These are phyloP conservation scores for Posidonia oceanica DNA, from an alignment of 116 monocot species.

Conservation along the genomic window DNA sequence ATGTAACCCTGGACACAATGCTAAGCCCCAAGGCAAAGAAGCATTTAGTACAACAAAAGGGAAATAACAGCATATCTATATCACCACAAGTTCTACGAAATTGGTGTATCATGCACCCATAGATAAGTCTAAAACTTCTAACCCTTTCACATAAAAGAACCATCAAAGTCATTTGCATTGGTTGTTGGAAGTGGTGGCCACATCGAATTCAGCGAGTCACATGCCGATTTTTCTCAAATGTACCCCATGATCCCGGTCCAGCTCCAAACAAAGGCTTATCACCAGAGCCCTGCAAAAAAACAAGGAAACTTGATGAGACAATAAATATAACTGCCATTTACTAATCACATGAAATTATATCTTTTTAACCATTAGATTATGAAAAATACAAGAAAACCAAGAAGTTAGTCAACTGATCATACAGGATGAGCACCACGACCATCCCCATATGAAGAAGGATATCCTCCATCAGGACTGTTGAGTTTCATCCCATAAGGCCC, in stretches of 20 bases:
- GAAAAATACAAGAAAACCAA: not conserved
- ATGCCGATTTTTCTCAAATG: slow-evolving; percentile 7
- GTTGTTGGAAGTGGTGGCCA: not conserved
- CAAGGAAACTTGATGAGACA: not conserved
- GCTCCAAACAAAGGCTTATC: slow-evolving; percentile 11
- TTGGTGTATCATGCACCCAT: slow-evolving; percentile 3
- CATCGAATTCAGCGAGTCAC: not conserved
- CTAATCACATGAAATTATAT: not conserved
- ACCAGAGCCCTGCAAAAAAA: not conserved
- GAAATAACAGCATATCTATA: not conserved
- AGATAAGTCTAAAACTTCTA: not conserved
- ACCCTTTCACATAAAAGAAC: not conserved
- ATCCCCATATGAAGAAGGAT: slow-evolving; percentile 39
- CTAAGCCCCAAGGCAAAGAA: not conserved
- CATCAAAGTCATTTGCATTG: not conserved
- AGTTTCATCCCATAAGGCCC: slow-evolving; percentile 41
- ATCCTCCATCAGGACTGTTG: slow-evolving; percentile 40
- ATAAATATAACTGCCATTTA: too few relatives aligned
- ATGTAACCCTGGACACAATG: too few relatives aligned
- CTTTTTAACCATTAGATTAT: not conserved
- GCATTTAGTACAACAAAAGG: slow-evolving; percentile 1
- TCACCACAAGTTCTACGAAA: slow-evolving; percentile 4
- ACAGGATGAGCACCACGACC: slow-evolving; percentile 32
- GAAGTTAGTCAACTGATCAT: slow-evolving; percentile 1
- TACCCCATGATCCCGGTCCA: slow-evolving; percentile 9